Evolutionary conservation across 495 filamentous ascomycete species (phyloP).

Genomic region (Neurospora discreta): DNA sequence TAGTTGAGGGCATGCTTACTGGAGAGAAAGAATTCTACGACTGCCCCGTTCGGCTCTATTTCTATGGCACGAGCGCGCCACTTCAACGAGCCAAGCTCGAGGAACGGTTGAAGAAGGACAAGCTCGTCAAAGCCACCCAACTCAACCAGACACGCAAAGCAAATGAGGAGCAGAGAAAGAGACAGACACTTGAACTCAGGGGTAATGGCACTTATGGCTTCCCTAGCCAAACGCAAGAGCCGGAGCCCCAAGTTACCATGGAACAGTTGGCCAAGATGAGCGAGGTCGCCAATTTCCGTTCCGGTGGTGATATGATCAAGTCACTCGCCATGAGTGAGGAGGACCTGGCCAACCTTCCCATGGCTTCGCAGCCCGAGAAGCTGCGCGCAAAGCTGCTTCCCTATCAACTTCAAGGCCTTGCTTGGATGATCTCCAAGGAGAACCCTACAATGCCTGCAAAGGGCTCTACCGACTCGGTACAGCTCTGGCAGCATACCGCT

Average conservation of each 20-base stretch:
- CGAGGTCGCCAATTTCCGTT: conserved; percentile 44
- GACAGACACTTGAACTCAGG: conserved; percentile 20
- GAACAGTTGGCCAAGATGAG: conserved; percentile 57
- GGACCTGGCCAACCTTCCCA: conserved; percentile 60
- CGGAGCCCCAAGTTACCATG: conserved; percentile 32
- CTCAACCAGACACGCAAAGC: conserved; percentile 38
- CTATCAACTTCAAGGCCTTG: conserved; percentile 76
- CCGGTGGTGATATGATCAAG: conserved; percentile 54
- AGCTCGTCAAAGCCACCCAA: conserved; percentile 35
- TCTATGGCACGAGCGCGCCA: conserved; percentile 56
- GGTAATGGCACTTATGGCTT: conserved; percentile 23
- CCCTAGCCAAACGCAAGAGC: conserved; percentile 6
- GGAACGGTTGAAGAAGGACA: conserved; percentile 50
- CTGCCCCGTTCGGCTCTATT: conserved; percentile 54
- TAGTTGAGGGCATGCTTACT: conserved; percentile 49
- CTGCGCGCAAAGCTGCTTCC: conserved; percentile 60
- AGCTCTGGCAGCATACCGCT: conserved; percentile 63
- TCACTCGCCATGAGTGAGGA: conserved; percentile 62
- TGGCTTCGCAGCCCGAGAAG: conserved; percentile 51
- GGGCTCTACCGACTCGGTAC: conserved; percentile 56
- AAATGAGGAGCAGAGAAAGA: conserved; percentile 33
- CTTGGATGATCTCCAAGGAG: conserved; percentile 74
- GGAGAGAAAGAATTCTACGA: conserved; percentile 54
- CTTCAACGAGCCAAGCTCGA: conserved; percentile 40
- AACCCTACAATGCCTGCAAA: conserved; percentile 50